Conservation (phyloP, 2,329 filamentous ascomycete species). For the Lasiodiplodia sp. region DNA sequence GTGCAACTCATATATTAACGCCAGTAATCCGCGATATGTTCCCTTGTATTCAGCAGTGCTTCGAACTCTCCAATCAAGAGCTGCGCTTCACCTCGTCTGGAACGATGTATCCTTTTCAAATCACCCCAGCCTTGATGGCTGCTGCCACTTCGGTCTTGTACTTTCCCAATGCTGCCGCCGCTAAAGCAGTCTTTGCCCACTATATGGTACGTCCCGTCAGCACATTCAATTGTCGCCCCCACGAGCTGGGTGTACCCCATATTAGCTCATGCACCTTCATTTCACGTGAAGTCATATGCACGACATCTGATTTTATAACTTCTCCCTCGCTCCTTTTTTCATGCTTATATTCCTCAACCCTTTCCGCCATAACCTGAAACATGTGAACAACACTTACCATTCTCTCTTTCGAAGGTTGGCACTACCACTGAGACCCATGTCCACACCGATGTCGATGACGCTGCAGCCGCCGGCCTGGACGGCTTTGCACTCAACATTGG, state of each 20-base stretch:
- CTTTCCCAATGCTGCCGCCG: neutral
- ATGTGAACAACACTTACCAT: neutral
- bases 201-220: conserved; percentile 11
- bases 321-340: neutral
- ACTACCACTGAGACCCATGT: conserved; percentile 2
- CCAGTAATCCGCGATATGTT: neutral
- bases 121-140: conserved; percentile 12
- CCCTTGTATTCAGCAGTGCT: neutral
- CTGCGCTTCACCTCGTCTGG: neutral
- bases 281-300: neutral
- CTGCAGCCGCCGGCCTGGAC: conserved; percentile 6
- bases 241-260: neutral
- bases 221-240: neutral
- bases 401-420: neutral
- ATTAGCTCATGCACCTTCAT: neutral
- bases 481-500: conserved; percentile 25
- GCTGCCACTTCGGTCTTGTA: conserved; percentile 1
- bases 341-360: neutral
- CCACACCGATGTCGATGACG: conserved; percentile 16
- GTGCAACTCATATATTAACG: conserved; percentile 20
- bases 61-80: neutral
- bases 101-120: neutral
- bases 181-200: conserved; percentile 19
- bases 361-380: neutral
- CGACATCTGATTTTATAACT: neutral